Evolutionary conservation across 176 grass and related monocot species (phyloP).

Genomic region (Cenchrus purpureus): DNA sequence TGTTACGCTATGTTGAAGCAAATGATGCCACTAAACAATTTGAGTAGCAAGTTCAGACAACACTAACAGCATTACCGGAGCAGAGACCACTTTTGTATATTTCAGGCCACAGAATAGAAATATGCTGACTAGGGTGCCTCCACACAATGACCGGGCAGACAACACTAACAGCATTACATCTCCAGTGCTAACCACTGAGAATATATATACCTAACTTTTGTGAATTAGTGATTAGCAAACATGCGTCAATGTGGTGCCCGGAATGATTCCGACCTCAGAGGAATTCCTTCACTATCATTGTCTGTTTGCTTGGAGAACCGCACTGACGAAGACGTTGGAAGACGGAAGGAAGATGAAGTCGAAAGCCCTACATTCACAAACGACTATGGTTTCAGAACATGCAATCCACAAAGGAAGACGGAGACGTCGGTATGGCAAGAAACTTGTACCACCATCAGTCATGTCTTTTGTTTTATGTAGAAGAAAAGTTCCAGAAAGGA

Average conservation of each 20-base stretch:
- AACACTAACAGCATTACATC: background rate
- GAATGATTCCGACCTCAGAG: constrained; percentile 65
- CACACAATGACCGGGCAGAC: background rate
- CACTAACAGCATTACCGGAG: background rate
- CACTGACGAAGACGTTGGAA: constrained; percentile 44
- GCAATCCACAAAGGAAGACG: background rate
- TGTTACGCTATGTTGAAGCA: background rate
- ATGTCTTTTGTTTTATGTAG: constrained; percentile 89
- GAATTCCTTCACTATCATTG: constrained; percentile 62
- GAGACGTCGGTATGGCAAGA: constrained; percentile 8
- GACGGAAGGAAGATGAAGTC: constrained; percentile 45
- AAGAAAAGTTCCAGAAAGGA: constrained; percentile 82
- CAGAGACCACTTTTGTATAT: background rate
- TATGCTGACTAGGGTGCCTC: background rate
- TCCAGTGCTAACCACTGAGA: background rate
- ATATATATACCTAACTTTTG: background rate
- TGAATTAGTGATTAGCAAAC: background rate
- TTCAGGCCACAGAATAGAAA: background rate
- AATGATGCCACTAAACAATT: background rate
- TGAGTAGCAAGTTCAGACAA: background rate
- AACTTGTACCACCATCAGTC: constrained; percentile 47
- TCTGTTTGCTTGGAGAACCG: constrained; percentile 52
- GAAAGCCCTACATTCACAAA: constrained; percentile 27
- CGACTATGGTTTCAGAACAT: constrained; percentile 10
- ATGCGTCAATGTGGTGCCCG: constrained; percentile 29